Evolutionary conservation across 139 green algal genomes (phyloP), one percentile per base, ranked within the genome.

Genomic region (Chlamydomonas urium): DNA sequence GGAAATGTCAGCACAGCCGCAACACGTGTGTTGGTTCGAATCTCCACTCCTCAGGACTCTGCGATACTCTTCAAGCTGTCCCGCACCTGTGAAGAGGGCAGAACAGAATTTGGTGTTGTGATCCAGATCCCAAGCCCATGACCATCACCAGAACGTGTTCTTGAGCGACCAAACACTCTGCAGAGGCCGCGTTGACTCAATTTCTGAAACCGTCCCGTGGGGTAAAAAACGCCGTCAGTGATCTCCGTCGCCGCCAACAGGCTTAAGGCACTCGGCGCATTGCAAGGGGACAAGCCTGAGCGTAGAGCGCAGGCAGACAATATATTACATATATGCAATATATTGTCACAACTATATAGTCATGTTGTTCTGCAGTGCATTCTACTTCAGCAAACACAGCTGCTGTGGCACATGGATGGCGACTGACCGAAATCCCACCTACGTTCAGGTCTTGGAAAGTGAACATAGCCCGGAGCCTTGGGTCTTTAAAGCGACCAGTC

Each of bases 401-500:
- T n/a, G n/a, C n/a, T n/a, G n/a, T n/a, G n/a, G n/a, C n/a, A n/a
- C n/a, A n/a, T n/a, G n/a, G n/a, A n/a, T n/a, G n/a, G n/a, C n/a
- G n/a, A n/a, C n/a, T n/a, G n/a, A n/a, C n/a, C n/a, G n/a, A n/a
- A n/a, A n/a, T n/a, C 66, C 3, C 35, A 14, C 90, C 91, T 10
- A 97, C 91, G 65, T 97, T 96, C 50, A 96, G 75, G 71, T 94
- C 88, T 79, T 90, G 87, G 77, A 93, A 93, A 1, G 80, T 90
- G 77, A 96, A 88, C 37, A 93, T 65, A 6, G 88, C 88, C 0
- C 74, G 42, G 28, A 94, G 77, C 1, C 84, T 78, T 0, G 74
- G 75, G 68, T 90, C 81, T 23, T 83, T 83, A 71, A 96, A 96
- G 28, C 90, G 87, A 19, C 56, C 23, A 10, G 59, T 38, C 73